Evolutionary conservation across 2,329 filamentous ascomycete species (phyloP), one percentile per base, ranked within the genome.

Genomic region (Clathrospora elynae): DNA sequence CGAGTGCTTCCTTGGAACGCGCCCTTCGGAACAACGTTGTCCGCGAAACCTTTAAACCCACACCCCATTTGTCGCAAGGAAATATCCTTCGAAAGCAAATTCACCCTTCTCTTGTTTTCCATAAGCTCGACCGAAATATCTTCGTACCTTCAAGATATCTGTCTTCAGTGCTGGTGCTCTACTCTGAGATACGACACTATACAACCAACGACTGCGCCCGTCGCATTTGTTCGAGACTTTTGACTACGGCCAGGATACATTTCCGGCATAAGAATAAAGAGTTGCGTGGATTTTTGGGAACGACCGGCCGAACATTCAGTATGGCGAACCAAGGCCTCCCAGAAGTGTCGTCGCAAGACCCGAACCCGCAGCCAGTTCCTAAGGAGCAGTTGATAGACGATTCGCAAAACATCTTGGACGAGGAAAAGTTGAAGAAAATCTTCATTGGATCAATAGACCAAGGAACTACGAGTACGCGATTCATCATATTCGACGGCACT

Each of bases 381-480:
- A 69, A 68, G 43, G 56, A 67, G 42, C 46, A 64, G 34, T 32
- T 57, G 6, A 40, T 32, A 32, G 49, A 62, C 38, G 46, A 39
- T n/a, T 40, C 53, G 11, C 37, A 55, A n/a, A 55, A 51, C 7
- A 55, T 61, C 23, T 54, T 68, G 16, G 61, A 68, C 34, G 66
- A 69, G 40, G 48, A 59, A 26, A 69, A 65, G 40, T 39, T 67
- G 40, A 68, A 74, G 26, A 72, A 85, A 42, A 81, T 81, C 73
- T 95, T 88, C 62, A 85, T 95, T 48, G 90, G 90, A 47, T 88
- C 87, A 57, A 91, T 96, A 66, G 90, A 96, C 66, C 89, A 95
- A 64, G 90, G 90, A 45, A 96, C 90, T 9, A 96, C 90, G 20
- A 92, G 87, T 46, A 88, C 90, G 22, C 82, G 90, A 24, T 96